Evolutionary conservation across 2,329 filamentous ascomycete species (phyloP), one percentile per base, ranked within the genome.

Genomic region (Neonectria neomacrospora): DNA sequence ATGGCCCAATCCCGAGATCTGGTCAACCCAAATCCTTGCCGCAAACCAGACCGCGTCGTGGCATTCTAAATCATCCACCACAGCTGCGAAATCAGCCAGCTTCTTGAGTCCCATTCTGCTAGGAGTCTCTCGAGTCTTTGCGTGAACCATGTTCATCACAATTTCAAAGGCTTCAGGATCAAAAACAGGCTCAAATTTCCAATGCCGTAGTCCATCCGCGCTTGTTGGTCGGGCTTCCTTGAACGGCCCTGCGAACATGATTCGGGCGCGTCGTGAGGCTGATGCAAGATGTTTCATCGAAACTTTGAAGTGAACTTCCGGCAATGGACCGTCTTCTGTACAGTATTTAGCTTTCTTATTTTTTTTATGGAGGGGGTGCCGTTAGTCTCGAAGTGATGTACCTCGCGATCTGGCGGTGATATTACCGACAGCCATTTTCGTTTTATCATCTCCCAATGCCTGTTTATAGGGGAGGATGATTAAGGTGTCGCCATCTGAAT

Each of bases 21-120:
- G 37, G 8, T 11, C 0, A 20, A 41, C 37, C 37, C 37, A 41
- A 8, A 10, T 20, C n/a, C 9, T 41, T 10, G 37, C 37, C 37
- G 68, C 34, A 30, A 63, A 63, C 37, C 54, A 56, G 8, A 66
- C 41, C 9, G 69, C 59, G 16, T 66, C 56, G 30, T 64, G 62
- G 34, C 69, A 71, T 51, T 64, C 42, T 50, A 71, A 56, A 14
- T 71, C 66, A 32, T 70, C 66, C 3, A 65, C 66, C 7, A 70
- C 20, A 16, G 61, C 55, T 2, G 69, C 39, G n/a, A 71, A 58
- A 8, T 45, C 45, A 9, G 67, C 66, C 6, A 71, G 28, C 50
- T 63, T 26, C 2, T 60, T 37, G 1, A 60, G 14, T 6, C 30
- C 51, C 7, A 70, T 18, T 3, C 3, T 8, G 1, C 44, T 10